Percentiles rank a stretch among this genome's conserved stretches.
phyloP scores from a whole-genome alignment of 331 rosid genomes.

The Pyracantha coccinea region DNA sequence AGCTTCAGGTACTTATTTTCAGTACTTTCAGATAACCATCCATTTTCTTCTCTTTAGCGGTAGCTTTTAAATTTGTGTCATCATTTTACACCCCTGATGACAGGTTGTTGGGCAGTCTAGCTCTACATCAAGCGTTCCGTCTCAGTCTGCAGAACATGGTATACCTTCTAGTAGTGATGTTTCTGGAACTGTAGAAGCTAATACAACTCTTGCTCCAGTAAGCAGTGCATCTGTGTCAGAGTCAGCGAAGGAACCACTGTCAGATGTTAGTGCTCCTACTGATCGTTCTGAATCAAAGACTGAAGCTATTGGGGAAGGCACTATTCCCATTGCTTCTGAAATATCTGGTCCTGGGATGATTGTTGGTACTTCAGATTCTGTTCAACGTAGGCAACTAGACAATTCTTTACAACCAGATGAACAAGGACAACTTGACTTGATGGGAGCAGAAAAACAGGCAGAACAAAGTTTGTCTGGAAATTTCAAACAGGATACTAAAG shows the following conservation, averaged over 20 bases:
- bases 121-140: slow-evolving; percentile 17
- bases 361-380: slow-evolving; percentile 12
- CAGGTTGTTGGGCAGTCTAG: slow-evolving; percentile 49
- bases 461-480: slow-evolving; percentile 18
- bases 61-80: neutral
- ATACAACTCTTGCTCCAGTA: slow-evolving; percentile 15
- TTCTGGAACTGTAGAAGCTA: slow-evolving; percentile 29
- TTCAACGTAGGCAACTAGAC: slow-evolving; percentile 18
- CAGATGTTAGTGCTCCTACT: slow-evolving; percentile 16
- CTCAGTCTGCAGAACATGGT: slow-evolving; percentile 24
- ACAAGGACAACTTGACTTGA: slow-evolving; percentile 5
- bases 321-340: slow-evolving; percentile 27
- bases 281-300: slow-evolving; percentile 32
- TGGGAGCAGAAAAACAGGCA: slow-evolving; percentile 21
- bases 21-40: neutral
- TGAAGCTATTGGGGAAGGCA: slow-evolving; percentile 13
- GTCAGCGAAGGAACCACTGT: slow-evolving; percentile 13
- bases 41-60: neutral
- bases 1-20: slow-evolving; percentile 47
- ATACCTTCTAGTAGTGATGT: slow-evolving; percentile 25
- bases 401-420: slow-evolving; percentile 21
- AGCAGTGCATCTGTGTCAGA: slow-evolving; percentile 23
- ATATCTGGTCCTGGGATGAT: slow-evolving; percentile 20
- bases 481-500: slow-evolving; percentile 8
- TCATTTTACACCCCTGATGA: slow-evolving; percentile 2